Evolutionary conservation across 2,329 filamentous ascomycete species (phyloP), one percentile per base, ranked within the genome.

Genomic region (Rhynchosporium graminicola): DNA sequence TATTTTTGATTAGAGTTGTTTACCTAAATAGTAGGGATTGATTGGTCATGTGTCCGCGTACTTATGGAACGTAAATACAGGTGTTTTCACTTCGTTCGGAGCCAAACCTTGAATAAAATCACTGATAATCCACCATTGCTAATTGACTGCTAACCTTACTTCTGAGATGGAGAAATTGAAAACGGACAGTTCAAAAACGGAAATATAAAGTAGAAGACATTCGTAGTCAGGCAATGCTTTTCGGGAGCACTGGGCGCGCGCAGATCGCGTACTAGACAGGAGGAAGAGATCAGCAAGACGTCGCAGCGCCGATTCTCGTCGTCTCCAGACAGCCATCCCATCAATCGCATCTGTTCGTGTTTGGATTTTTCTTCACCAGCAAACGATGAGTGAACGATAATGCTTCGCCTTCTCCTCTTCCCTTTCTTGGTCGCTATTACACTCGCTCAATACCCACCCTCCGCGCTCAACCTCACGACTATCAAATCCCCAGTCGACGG

Each of bases 401-500:
- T 74, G 72, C 56, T 62, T 69, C 60, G 64, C 61, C 59, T 63
- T 50, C 55, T 68, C 57, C 50, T 69, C 56, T 52, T 70, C 55
- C 62, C 57, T 61, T 62, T 63, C 54, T 48, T 72, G 54, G 38
- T 68, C 42, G 55, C 66, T 40, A 42, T 62, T 50, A 65, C 70
- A 45, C 57, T 68, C 63, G 73, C 73, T 66, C 74, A 76, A 65
- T 77, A 75, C 63, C 76, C 76, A 38, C 76, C 76, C 0, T 63
- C 60, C 15, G 57, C 57, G n/a, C 64, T 66, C 10, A 82, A 82
- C 62, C 71, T 84, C 54, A 87, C 82, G 48, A 82, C 83, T 50
- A 80, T 89, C 61, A 75, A 75, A 31, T 90, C 88, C 20, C 85
- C 87, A 2, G 77, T 89, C 68, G 80, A 90, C 73, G 76, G 78